phyloP scores from a whole-genome alignment of 192 early-diverging fungal species.

The Linderina pennispora region DNA sequence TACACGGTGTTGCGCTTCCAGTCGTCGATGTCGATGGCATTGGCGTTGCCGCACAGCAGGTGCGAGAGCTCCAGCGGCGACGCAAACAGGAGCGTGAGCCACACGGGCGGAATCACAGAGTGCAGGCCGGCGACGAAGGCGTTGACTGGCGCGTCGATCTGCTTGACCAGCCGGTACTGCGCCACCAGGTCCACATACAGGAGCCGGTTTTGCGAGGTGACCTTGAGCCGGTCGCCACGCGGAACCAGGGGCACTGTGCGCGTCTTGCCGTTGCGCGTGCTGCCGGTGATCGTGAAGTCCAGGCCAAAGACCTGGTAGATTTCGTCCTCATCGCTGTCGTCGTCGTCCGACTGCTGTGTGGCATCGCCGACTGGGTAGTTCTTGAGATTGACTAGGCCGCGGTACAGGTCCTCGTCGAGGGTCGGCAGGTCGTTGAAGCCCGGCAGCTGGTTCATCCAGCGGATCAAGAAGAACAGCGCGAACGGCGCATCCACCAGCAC shows the following conservation, averaged over 20 bases:
- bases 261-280: conserved; percentile 23
- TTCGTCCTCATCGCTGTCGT: conserved; percentile 53
- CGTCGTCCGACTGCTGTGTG: neutral
- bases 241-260: conserved; percentile 67
- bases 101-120: conserved; percentile 76
- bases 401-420: conserved; percentile 72
- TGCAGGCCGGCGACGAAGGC: conserved; percentile 85
- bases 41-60: conserved; percentile 73
- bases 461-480: conserved; percentile 76
- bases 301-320: conserved; percentile 52
- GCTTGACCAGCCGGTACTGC: conserved; percentile 78
- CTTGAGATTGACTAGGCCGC: conserved; percentile 65
- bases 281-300: conserved; percentile 62
- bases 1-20: conserved; percentile 70
- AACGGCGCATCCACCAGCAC: conserved; percentile 76
- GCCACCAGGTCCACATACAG: conserved; percentile 85
- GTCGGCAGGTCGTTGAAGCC: conserved; percentile 78
- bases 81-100: conserved; percentile 87
- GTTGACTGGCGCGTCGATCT: conserved; percentile 67
- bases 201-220: conserved; percentile 82
- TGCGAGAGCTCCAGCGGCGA: conserved; percentile 82
- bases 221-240: conserved; percentile 65
- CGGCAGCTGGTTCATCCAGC: conserved; percentile 59
- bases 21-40: conserved; percentile 73
- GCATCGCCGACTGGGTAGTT: conserved; percentile 48